Evolutionary conservation across 1,284 basidiomycete species (phyloP).

Genomic region (Somion occarium): DNA sequence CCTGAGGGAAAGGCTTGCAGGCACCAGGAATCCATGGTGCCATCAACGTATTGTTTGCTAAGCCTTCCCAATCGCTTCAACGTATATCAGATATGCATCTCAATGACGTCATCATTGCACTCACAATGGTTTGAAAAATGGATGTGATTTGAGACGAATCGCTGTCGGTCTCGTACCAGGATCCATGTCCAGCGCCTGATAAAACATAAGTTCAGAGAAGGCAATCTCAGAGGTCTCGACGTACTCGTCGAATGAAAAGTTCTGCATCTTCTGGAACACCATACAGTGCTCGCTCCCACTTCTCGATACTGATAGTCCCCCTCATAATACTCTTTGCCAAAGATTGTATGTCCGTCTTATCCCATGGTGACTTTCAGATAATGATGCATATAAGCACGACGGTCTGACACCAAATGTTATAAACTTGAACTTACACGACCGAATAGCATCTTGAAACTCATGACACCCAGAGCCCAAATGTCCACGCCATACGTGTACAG

Average conservation of each 20-base stretch:
- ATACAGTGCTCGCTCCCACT: background rate
- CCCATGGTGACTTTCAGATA: background rate
- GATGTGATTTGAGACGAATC: background rate
- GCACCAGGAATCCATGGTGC: background rate
- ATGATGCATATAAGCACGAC: background rate
- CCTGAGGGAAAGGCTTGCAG: too few species aligned
- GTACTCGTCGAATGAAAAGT: background rate
- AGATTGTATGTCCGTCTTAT: background rate
- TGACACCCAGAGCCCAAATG: conserved; percentile 56
- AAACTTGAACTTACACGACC: conserved; percentile 27
- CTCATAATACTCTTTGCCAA: background rate
- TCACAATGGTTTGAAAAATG: conserved; percentile 2
- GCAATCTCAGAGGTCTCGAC: background rate
- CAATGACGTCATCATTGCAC: background rate
- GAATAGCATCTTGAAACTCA: conserved; percentile 57
- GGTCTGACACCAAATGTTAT: background rate
- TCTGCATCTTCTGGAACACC: background rate
- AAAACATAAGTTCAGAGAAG: background rate
- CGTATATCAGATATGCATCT: background rate
- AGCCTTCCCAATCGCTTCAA: background rate
- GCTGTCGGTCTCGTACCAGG: background rate
- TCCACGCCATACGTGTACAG: conserved; percentile 65
- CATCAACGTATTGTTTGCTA: background rate
- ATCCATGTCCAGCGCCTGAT: background rate
- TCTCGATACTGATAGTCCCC: background rate